Base-by-base conservation (phyloP, 2,329 filamentous ascomycete genomes). In the Cladosporium sp. region DNA sequence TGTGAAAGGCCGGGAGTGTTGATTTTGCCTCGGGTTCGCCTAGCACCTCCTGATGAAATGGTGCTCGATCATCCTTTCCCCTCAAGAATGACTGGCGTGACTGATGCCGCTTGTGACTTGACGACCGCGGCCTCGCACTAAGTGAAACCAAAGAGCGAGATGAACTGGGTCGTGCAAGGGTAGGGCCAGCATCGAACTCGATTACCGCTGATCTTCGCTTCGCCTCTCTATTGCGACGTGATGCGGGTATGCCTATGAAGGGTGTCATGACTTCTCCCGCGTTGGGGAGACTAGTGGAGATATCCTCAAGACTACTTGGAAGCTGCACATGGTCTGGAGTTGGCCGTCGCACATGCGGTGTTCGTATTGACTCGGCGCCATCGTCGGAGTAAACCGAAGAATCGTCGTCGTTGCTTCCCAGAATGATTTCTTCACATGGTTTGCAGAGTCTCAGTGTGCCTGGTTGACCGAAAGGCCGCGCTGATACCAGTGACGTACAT, bases 401-500 rank as follows among this genome's bases (percentile, higher is more conserved):
- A 51, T 91, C 95, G 58, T 88, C 88, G 63, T 96, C 90, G 54
- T 95, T 87, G 40, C 92, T 85, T 34, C 89, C 87, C 59, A 91
- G 89, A 59, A 99, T 95, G 64, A 97, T 90, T 48, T 83, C 82
- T 58, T 97, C 84, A 61, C 93, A 99, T 18, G 88, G 89, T 61
- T 91, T 96, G 73, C 93, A 99, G 11, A 99, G 89, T 52, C 92
- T 81, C 37, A 99, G 76, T 12, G 84, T 88, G 6, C 89, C 88
- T 42, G 84, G 82, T 43, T 96, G 89, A 13, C 89, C 91, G 66
- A 99, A 97, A 43, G 85, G 84, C 56, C 87, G 82, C 5, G 92
- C 93, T 5, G 89, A 82, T 19, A 97, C 89, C n/a, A 92, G 84
- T 4, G 87, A 87, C 0, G 92, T 99, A 70, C 93, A 99, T 68